Evolutionary conservation across 495 filamentous ascomycete species (phyloP).

Genomic region (Talaromyces wortmannii): DNA sequence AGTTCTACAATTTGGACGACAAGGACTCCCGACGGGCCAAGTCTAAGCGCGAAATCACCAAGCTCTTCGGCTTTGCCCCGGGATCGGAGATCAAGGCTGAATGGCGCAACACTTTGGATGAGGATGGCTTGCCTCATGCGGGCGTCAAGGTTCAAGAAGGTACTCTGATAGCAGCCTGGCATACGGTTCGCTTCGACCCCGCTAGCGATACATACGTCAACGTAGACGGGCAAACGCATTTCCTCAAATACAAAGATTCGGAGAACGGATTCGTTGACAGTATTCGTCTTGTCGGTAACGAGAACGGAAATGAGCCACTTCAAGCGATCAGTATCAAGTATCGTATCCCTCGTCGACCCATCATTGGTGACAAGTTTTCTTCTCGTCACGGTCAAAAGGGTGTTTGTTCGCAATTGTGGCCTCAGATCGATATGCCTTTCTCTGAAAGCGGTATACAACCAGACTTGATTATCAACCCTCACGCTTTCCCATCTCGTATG

Average conservation of each 20-base stretch:
- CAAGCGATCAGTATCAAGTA: slow-evolving; percentile 88
- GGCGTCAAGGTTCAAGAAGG: slow-evolving; percentile 71
- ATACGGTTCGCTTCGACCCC: slow-evolving; percentile 77
- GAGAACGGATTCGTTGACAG: slow-evolving; percentile 88
- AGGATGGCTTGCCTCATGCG: slow-evolving; percentile 77
- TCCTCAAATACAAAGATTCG: slow-evolving; percentile 84
- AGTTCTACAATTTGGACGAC: slow-evolving; percentile 76
- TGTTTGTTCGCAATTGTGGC: slow-evolving; percentile 96
- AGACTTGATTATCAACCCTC: slow-evolving; percentile 97
- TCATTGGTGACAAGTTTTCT: slow-evolving; percentile 72
- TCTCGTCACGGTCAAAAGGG: slow-evolving; percentile 54
- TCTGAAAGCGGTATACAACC: slow-evolving; percentile 95
- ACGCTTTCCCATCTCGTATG: slow-evolving; percentile 95
- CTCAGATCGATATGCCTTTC: slow-evolving; percentile 91
- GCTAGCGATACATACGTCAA: slow-evolving; percentile 53
- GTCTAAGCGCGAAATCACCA: slow-evolving; percentile 49
- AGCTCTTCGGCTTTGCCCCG: slow-evolving; percentile 82
- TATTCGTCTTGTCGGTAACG: slow-evolving; percentile 79
- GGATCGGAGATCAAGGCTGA: slow-evolving; percentile 56
- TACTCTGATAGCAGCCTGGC: slow-evolving; percentile 78
- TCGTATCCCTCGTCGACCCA: slow-evolving; percentile 79
- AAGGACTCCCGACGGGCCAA: slow-evolving; percentile 51
- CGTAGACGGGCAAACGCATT: slow-evolving; percentile 71
- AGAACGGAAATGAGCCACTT: slow-evolving; percentile 71
- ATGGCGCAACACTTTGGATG: slow-evolving; percentile 64